phyloP scores from a whole-genome alignment of 331 rosid genomes.

The Pyracantha coccinea region DNA sequence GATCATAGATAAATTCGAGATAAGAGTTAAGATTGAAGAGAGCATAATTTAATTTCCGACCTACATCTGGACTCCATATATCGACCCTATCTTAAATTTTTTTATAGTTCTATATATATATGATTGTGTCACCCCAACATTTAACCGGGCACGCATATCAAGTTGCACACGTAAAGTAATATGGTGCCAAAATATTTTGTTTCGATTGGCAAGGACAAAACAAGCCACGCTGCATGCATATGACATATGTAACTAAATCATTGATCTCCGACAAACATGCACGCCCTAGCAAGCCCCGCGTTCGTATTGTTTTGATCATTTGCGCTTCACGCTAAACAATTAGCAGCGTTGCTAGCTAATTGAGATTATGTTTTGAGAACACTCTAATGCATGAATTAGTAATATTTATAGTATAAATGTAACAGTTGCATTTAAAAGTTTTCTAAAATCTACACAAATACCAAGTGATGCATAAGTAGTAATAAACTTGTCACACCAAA shows the following conservation, averaged over 20 bases:
- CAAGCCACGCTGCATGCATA: slow-evolving; percentile 3
- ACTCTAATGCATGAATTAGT: too few species aligned
- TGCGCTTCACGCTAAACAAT: not conserved
- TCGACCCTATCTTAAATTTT: not conserved
- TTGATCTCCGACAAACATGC: not conserved
- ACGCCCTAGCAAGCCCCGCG: not conserved
- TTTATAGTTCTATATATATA: not conserved
- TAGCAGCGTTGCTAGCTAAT: not conserved
- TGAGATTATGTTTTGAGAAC: not conserved
- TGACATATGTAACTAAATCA: not conserved
- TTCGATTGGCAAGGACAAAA: not conserved
- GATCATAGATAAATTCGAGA: not conserved
- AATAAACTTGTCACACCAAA: too few species aligned
- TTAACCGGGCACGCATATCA: slow-evolving; percentile 9
- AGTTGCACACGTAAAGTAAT: not conserved
- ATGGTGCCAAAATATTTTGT: not conserved
- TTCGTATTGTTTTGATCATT: not conserved
- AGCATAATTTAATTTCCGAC: not conserved
- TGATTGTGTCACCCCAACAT: not conserved
- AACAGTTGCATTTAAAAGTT: too few species aligned
- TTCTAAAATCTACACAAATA: not conserved
- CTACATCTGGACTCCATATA: not conserved
- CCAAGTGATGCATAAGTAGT: not conserved
- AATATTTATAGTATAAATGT: not conserved
- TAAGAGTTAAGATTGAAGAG: not conserved